Conservation (phyloP, 768 basidiomycete genomes). For the Boletellus emodensis region DNA sequence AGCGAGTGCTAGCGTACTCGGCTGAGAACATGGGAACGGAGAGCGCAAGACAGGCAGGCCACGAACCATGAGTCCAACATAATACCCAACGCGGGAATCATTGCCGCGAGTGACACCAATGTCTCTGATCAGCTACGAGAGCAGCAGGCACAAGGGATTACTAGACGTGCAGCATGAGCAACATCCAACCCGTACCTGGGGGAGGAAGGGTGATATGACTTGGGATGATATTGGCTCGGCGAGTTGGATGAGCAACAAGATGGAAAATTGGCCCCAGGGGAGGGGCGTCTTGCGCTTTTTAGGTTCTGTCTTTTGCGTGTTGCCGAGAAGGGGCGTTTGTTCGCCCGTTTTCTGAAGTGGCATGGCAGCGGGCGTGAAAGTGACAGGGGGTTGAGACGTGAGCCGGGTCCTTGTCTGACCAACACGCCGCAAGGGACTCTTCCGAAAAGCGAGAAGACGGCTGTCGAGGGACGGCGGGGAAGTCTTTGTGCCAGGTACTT, state of each 20-base stretch:
- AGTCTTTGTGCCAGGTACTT: too few relatives aligned
- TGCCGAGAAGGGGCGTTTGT: slow-evolving; percentile 53
- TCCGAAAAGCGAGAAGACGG: too few relatives aligned
- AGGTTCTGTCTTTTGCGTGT: slow-evolving; percentile 13
- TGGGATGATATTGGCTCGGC: slow-evolving; percentile 71
- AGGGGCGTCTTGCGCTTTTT: slow-evolving; percentile 46
- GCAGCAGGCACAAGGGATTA: neutral
- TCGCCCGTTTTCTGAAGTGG: slow-evolving; percentile 39
- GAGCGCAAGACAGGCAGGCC: neutral
- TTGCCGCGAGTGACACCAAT: slow-evolving; percentile 40
- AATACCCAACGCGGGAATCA: slow-evolving; percentile 43
- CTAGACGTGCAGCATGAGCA: neutral
- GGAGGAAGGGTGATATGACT: slow-evolving; percentile 72
- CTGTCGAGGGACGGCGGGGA: too few relatives aligned
- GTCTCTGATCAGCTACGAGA: slow-evolving; percentile 25
- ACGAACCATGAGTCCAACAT: slow-evolving; percentile 46
- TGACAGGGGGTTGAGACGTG: too few relatives aligned
- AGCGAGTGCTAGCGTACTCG: slow-evolving; percentile 37
- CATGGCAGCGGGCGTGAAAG: neutral
- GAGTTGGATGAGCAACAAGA: slow-evolving; percentile 66
- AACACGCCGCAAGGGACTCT: too few relatives aligned
- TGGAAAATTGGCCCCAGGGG: slow-evolving; percentile 64
- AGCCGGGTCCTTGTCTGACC: neutral
- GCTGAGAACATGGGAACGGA: neutral
- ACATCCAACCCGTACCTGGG: slow-evolving; percentile 39